Evolutionary conservation across 805 yeast genomes (phyloP).

Genomic region (Saitoella complicata): DNA sequence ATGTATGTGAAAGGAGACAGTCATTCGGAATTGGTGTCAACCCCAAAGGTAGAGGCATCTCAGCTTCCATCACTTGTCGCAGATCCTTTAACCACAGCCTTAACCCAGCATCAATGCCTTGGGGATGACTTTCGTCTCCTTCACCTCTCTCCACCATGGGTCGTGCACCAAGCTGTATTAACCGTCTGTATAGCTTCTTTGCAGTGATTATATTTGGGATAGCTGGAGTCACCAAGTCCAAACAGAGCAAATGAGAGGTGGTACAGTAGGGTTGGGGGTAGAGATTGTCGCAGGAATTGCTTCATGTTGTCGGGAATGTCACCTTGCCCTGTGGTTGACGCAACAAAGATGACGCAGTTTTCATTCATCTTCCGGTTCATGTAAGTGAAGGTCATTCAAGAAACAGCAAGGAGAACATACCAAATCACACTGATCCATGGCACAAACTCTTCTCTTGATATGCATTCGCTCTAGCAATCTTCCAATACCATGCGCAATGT

Average conservation of each 20-base stretch:
- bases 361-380: slow-evolving; percentile 8
- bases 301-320: slow-evolving; percentile 13
- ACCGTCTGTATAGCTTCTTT: slow-evolving; percentile 60
- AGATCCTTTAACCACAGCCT: slow-evolving; percentile 9
- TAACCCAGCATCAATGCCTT: slow-evolving; percentile 52
- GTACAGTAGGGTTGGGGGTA: slow-evolving; percentile 44
- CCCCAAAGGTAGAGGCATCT: not conserved
- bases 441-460: not conserved
- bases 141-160: slow-evolving; percentile 66
- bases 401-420: not conserved
- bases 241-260: slow-evolving; percentile 54
- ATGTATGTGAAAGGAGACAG: slow-evolving; percentile 26
- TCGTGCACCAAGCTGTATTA: slow-evolving; percentile 65
- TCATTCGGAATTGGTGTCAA: slow-evolving; percentile 21
- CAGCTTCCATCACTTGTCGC: slow-evolving; percentile 4
- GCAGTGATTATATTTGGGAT: slow-evolving; percentile 66
- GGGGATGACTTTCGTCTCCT: slow-evolving; percentile 71
- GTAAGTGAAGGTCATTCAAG: not conserved
- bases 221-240: slow-evolving; percentile 89
- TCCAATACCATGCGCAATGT: not conserved
- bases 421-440: not conserved
- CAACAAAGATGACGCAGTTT: slow-evolving; percentile 18
- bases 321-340: slow-evolving; percentile 22
- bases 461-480: not conserved
- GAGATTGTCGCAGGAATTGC: slow-evolving; percentile 40